Percentiles rank a stretch among this genome's conserved stretches.
phyloP scores from a whole-genome alignment of 2,329 filamentous ascomycete species.

The Phoma sp. region DNA sequence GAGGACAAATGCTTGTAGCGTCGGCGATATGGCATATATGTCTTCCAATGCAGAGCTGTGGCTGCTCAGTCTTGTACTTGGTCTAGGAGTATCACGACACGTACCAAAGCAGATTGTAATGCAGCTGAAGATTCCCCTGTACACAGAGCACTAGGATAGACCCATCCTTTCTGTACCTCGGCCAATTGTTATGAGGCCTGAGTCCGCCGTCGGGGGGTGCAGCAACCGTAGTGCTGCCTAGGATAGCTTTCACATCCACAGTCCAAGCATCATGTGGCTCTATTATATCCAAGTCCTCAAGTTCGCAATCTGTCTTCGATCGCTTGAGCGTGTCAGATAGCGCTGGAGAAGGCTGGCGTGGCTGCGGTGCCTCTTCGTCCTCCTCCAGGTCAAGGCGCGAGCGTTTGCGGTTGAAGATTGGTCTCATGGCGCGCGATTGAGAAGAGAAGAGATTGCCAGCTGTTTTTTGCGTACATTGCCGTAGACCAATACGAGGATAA shows the following conservation, averaged over 20 bases:
- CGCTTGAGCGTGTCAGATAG: constrained; percentile 40
- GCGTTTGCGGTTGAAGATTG: constrained; percentile 40
- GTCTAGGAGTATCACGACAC: background rate
- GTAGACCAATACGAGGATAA: constrained; percentile 6
- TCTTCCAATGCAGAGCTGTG: constrained; percentile 36
- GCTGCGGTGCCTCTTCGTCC: constrained; percentile 24
- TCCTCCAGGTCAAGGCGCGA: constrained; percentile 40
- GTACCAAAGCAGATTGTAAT: constrained; percentile 47
- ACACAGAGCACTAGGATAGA: constrained; percentile 42
- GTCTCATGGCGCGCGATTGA: constrained; percentile 35
- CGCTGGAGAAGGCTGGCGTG: constrained; percentile 29
- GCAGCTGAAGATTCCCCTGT: constrained; percentile 42
- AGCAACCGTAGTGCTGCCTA: constrained; percentile 35
- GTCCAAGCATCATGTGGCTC: constrained; percentile 38
- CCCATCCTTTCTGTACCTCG: constrained; percentile 23
- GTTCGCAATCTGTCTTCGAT: constrained; percentile 43
- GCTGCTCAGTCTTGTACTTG: constrained; percentile 2
- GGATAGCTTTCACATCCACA: constrained; percentile 39
- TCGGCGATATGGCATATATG: constrained; percentile 40
- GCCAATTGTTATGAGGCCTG: constrained; percentile 36
- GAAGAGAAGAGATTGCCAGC: constrained; percentile 22
- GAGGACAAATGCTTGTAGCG: constrained; percentile 42
- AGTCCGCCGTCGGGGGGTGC: constrained; percentile 22
- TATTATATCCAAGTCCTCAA: constrained; percentile 44
- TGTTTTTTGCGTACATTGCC: constrained; percentile 21